Base-by-base conservation (phyloP, 257 asterid genomes). In the Solanum phureja region DNA sequence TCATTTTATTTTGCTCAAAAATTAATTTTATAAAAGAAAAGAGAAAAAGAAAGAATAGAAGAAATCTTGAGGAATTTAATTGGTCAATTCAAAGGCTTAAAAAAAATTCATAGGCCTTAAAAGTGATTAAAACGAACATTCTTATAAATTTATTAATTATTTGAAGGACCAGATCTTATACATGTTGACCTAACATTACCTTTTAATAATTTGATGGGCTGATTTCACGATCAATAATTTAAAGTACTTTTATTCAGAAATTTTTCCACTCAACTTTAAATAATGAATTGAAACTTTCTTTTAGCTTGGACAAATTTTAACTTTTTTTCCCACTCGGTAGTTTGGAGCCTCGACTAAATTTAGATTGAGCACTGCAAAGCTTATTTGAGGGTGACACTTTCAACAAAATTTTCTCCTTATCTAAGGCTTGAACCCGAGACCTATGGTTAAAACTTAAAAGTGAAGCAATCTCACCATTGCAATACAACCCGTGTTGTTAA, bases 331-430 rank as follows among this genome's bases (percentile, higher is more conserved):
- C 58, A 49, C 21, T 49, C 7, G 8, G 58, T 49, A 49, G 23
- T 49, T 52, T 0, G 10, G 24, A 1, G 0, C 3, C 11, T 0
- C 24, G 2, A 56, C 0, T 56, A 56, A 56, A 19, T 56, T 56
- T 56, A 56, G 64, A 18, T 56, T 3, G 1, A 0, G 11, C 4
- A 56, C 11, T 7, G 23, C 11, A 52, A 56, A 56, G 1, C 9
- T 56, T 1, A 56, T 56, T 56, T 3, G 11, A 3, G 11, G 10
- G 0, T 3, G 4, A 13, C 11, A 56, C n/a, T 56, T 0, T 0
- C 4, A 56, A 1, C 2, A 56, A 6, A 3, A 18, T 18, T 1
- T 56, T 56, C 4, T 56, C 4, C 11, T 3, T 56, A 56, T 2
- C 24, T 2, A 56, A 56, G 2, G 64, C 11, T 56, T 0, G 4